Conservation (phyloP, 202 grass and related monocot genomes). For the Eragrostis tef region DNA sequence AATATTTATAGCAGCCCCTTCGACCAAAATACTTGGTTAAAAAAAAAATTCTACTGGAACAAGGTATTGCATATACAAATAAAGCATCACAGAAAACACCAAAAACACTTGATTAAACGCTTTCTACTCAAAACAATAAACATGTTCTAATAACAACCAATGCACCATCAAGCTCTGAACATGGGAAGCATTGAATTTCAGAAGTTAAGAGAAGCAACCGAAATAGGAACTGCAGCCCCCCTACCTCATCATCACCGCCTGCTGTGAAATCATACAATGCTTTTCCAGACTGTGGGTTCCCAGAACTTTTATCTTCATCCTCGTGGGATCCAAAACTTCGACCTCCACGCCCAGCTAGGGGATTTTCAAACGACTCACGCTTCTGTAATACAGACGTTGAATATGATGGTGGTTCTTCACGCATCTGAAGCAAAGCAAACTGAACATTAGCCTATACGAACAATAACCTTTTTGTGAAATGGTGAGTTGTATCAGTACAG, state of each 20-base stretch:
- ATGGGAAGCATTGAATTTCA: constrained; percentile 19
- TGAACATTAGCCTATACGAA: constrained; percentile 9
- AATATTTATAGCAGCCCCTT: constrained; percentile 25
- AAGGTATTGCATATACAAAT: background rate
- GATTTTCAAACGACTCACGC: constrained; percentile 85
- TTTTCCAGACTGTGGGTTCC: constrained; percentile 85
- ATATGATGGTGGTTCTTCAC: constrained; percentile 90
- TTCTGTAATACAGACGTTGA: constrained; percentile 69
- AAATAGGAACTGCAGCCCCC: constrained; percentile 26
- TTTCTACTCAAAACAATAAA: background rate
- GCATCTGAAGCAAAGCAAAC: constrained; percentile 65
- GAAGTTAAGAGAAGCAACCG: constrained; percentile 6
- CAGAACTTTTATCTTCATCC: constrained; percentile 68
- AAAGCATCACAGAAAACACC: constrained; percentile 6
- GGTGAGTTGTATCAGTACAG: background rate
- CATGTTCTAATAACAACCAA: constrained; percentile 38
- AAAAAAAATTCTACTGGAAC: too few relatives aligned
- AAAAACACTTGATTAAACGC: constrained; percentile 23
- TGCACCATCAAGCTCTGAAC: background rate
- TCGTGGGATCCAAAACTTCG: constrained; percentile 64
- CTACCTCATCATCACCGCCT: constrained; percentile 96
- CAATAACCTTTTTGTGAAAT: background rate
- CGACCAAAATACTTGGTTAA: background rate
- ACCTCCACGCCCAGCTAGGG: constrained; percentile 66
- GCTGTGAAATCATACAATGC: constrained; percentile 98